phyloP scores from a whole-genome alignment of 2,329 filamentous ascomycete genomes.

The Apiospora malaysiana region DNA sequence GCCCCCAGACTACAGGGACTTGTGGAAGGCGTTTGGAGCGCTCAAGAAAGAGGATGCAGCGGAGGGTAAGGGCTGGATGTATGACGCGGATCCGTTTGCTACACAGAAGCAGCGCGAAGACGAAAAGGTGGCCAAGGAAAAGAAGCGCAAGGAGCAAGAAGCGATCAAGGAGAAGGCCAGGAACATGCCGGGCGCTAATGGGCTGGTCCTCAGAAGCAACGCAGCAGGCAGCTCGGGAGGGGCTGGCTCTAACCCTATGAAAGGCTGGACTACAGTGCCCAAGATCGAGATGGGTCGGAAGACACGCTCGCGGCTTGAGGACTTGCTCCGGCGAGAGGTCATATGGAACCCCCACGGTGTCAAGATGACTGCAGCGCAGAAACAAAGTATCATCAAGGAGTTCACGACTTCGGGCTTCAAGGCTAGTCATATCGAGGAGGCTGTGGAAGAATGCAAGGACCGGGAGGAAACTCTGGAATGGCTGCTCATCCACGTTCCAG shows the following conservation, averaged over 20 bases:
- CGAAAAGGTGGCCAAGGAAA: constrained; percentile 75
- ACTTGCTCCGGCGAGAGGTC: constrained; percentile 75
- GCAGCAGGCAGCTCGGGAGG: constrained; percentile 42
- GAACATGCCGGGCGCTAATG: constrained; percentile 64
- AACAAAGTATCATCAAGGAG: constrained; percentile 70
- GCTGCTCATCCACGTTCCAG: constrained; percentile 94
- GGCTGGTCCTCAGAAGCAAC: constrained; percentile 57
- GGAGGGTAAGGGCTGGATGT: constrained; percentile 85
- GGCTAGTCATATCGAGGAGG: constrained; percentile 88
- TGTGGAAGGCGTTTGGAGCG: constrained; percentile 90
- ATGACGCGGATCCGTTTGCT: constrained; percentile 92
- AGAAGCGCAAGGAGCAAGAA: constrained; percentile 76
- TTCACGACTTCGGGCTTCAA: constrained; percentile 83
- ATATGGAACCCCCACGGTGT: constrained; percentile 87
- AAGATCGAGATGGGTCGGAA: constrained; percentile 92
- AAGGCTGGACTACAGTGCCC: constrained; percentile 82
- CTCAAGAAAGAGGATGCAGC: constrained; percentile 83
- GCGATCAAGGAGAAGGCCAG: constrained; percentile 72
- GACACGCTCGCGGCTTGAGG: constrained; percentile 80
- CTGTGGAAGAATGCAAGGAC: constrained; percentile 85
- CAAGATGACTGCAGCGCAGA: constrained; percentile 63
- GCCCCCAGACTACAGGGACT: constrained; percentile 83
- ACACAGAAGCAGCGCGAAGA: constrained; percentile 81
- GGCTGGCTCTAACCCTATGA: constrained; percentile 57
- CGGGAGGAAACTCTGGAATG: constrained; percentile 93